phyloP scores from a whole-genome alignment of 2,329 filamentous ascomycete species.

The Botrytis tulipae region DNA sequence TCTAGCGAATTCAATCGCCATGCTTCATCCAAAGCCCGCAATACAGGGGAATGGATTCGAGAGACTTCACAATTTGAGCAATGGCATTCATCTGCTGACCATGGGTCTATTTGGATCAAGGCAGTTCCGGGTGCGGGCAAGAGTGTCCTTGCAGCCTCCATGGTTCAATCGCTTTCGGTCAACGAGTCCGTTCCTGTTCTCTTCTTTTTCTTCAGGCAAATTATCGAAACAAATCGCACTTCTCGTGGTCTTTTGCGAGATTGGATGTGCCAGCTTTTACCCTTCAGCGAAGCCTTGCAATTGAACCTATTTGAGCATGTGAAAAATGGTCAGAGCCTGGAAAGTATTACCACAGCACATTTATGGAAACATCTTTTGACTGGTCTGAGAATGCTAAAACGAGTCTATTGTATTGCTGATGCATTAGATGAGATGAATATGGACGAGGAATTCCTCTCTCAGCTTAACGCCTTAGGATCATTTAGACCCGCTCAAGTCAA shows the following conservation, averaged over 20 bases:
- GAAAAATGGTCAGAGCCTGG: slow-evolving; percentile 12
- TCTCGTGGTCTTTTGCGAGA: slow-evolving; percentile 38
- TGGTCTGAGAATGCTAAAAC: slow-evolving; percentile 24
- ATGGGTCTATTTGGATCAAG: slow-evolving; percentile 47
- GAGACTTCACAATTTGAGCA: slow-evolving; percentile 25
- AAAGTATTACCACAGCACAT: slow-evolving; percentile 22
- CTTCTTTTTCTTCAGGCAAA: slow-evolving; percentile 44
- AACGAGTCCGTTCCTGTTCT: slow-evolving; percentile 32
- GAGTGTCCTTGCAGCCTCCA: slow-evolving; percentile 41
- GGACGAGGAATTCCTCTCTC: slow-evolving; percentile 40
- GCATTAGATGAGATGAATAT: slow-evolving; percentile 51
- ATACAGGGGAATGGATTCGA: slow-evolving; percentile 30
- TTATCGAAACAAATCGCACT: slow-evolving; percentile 38
- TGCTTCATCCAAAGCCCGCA: slow-evolving; percentile 23
- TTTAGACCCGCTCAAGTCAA: slow-evolving; percentile 41
- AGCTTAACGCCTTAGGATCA: slow-evolving; percentile 39
- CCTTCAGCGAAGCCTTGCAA: slow-evolving; percentile 24
- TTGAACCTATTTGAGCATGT: not conserved
- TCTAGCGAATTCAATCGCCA: slow-evolving; percentile 30
- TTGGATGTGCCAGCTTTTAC: slow-evolving; percentile 39
- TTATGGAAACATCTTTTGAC: slow-evolving; percentile 38
- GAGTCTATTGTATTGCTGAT: slow-evolving; percentile 48
- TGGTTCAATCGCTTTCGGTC: slow-evolving; percentile 14
- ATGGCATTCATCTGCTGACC: slow-evolving; percentile 30
- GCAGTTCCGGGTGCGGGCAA: slow-evolving; percentile 49